phyloP scores from a whole-genome alignment of 2,329 filamentous ascomycete species.

The Aspergillus quadrilineatus region DNA sequence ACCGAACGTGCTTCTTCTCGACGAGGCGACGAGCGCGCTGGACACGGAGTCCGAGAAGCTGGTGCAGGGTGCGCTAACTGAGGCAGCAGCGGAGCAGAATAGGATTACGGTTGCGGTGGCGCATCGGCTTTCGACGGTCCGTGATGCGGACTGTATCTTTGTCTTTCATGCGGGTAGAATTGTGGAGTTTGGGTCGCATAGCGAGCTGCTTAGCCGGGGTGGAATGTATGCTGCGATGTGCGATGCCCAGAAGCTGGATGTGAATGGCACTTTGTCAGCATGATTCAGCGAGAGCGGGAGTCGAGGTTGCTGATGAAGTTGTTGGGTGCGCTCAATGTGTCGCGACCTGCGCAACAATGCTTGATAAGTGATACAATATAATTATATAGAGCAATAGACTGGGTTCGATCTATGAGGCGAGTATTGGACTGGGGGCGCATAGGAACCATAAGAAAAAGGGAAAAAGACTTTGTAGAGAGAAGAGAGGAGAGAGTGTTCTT shows the following conservation, averaged over 20 bases:
- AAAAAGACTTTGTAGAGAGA: too few relatives aligned
- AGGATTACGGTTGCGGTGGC: slow-evolving; percentile 63
- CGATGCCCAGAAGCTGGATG: slow-evolving; percentile 1
- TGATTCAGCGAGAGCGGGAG: too few relatives aligned
- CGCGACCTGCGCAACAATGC: too few relatives aligned
- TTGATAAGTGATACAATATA: too few relatives aligned
- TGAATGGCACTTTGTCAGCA: background rate
- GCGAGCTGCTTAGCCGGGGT: slow-evolving; percentile 63
- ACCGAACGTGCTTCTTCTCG: slow-evolving; percentile 79
- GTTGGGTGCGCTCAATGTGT: too few relatives aligned
- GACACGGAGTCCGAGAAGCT: slow-evolving; percentile 53
- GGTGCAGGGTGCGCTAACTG: slow-evolving; percentile 71
- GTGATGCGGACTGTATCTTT: slow-evolving; percentile 82
- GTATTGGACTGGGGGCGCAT: too few relatives aligned
- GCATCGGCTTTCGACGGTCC: slow-evolving; percentile 83
- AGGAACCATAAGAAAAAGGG: too few relatives aligned
- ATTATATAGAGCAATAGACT: too few relatives aligned
- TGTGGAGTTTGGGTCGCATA: slow-evolving; percentile 77
- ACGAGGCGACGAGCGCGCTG: slow-evolving; percentile 66
- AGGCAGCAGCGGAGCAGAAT: slow-evolving; percentile 60
- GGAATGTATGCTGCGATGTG: slow-evolving; percentile 71
- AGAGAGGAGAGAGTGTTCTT: too few relatives aligned
- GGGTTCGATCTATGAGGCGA: too few relatives aligned
- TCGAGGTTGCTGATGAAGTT: background rate
- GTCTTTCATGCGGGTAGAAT: slow-evolving; percentile 76